Conservation (phyloP, 495 filamentous ascomycete genomes). For the Penicillium turbatum region DNA sequence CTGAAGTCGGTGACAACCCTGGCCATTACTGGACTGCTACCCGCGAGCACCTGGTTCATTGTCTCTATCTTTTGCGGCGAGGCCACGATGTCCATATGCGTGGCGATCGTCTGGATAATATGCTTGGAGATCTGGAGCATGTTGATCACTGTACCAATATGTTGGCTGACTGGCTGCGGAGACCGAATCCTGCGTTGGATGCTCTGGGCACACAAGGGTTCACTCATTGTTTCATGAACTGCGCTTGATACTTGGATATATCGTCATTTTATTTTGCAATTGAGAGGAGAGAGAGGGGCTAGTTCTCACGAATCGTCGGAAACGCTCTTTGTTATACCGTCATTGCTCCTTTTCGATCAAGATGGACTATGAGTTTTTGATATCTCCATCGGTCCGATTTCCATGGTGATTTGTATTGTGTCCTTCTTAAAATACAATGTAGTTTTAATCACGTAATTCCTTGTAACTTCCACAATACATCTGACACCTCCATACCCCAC, state of each 20-base stretch:
- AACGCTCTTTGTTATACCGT: background rate
- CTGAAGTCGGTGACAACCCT: slow-evolving; percentile 10
- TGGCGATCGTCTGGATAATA: slow-evolving; percentile 13
- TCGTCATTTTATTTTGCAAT: background rate
- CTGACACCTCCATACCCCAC: too few relatives aligned
- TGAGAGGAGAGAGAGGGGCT: too few relatives aligned
- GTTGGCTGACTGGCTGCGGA: slow-evolving; percentile 13
- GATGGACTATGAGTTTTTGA: too few relatives aligned
- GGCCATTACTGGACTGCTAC: slow-evolving; percentile 14
- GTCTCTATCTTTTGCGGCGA: slow-evolving; percentile 13
- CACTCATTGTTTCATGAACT: slow-evolving; percentile 17
- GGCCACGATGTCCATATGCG: slow-evolving; percentile 17
- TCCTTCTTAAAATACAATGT: too few relatives aligned
- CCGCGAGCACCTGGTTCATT: slow-evolving; percentile 16
- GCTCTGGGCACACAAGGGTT: slow-evolving; percentile 10
- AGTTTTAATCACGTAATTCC: too few relatives aligned
- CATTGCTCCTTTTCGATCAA: background rate
- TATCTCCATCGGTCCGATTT: too few relatives aligned
- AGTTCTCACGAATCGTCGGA: background rate
- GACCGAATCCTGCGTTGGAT: slow-evolving; percentile 9
- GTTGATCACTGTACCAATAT: slow-evolving; percentile 17
- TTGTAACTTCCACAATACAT: too few relatives aligned
- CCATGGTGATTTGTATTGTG: too few relatives aligned
- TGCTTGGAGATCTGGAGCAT: slow-evolving; percentile 14
- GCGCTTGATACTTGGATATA: slow-evolving; percentile 1